Conservation (phyloP, 2,329 filamentous ascomycete species). For the Aspergillus sclerotialis region DNA sequence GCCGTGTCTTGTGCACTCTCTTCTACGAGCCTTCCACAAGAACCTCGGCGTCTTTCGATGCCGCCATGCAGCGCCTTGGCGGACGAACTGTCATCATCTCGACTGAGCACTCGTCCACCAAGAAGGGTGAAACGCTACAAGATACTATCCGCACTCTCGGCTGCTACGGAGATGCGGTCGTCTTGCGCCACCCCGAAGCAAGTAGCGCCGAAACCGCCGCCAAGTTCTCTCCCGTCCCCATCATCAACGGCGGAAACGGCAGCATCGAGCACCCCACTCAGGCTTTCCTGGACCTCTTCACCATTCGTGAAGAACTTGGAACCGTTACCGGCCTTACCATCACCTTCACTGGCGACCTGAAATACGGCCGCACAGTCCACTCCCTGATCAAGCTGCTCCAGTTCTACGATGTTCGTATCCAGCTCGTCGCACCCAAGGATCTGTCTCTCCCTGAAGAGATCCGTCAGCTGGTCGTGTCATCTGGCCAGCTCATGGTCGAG, state of each 20-base stretch:
- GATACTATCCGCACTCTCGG: constrained; percentile 90
- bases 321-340: constrained; percentile 93
- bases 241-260: constrained; percentile 97
- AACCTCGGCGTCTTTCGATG: constrained; percentile 92
- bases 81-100: constrained; percentile 77
- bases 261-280: constrained; percentile 95
- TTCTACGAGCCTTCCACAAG: constrained; percentile 98
- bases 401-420: constrained; percentile 91
- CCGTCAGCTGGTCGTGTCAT: constrained; percentile 61
- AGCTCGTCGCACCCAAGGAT: constrained; percentile 77
- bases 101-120: constrained; percentile 76
- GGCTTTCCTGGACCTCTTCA: constrained; percentile 95
- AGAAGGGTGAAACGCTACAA: constrained; percentile 90
- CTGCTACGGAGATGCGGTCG: constrained; percentile 90
- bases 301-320: constrained; percentile 93
- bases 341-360: constrained; percentile 89
- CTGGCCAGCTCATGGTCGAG: constrained; percentile 71
- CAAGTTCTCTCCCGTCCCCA: constrained; percentile 80
- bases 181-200: constrained; percentile 88
- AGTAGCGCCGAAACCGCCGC: constrained; percentile 72
- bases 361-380: constrained; percentile 90
- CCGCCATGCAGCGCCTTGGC: constrained; percentile 95
- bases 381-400: constrained; percentile 88
- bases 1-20: constrained; percentile 79
- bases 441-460: constrained; percentile 72